Base-by-base conservation (phyloP, 306 rosid genomes). In the Cucumis hystrix region DNA sequence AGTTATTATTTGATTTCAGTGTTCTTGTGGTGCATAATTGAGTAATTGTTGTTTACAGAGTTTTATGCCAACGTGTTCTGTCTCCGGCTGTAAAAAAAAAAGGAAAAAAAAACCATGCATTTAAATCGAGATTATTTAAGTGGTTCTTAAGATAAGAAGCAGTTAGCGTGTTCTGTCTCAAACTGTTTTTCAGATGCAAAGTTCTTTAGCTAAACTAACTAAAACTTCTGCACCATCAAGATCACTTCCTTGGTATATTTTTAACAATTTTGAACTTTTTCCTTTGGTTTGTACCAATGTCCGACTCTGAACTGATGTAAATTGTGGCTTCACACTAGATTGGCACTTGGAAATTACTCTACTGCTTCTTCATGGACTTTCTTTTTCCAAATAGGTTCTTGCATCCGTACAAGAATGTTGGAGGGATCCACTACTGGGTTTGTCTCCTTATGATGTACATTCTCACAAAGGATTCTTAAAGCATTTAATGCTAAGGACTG, bases 401-500 rank as follows among this genome's bases (percentile, higher is more conserved):
- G 93, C 84, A 5, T 88, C 91, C 20, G 58, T 94, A 82, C 98
- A 94, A 88, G 93, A 83, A 78, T 87, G 92, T 87, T 94, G 98
- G 97, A 86, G 94, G 80, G 92, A 94, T 78, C 88, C 92, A 41
- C 83, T 85, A 52, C 85, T 94, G 40, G 92, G 93, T 79, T 84
- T 92, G 60, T 90, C 92, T 83, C 96, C 98, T 55, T 94, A 85
- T 83, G 79, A 92, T 80, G 90, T 79, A 80, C 87, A 85, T 84
- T 86, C 93, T 82, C 97, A 94, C 87, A 47, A 8, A 43, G 98
- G 98, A 79, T 94, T 92, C 82, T 84, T 94, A 33, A 94, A 94
- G 96, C 98, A 94, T 90, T 80, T 94, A 81, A 90, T 94, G 96
- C 84, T 94, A 66, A 89, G 97, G 87, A 80, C 93, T 21, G 98